phyloP scores from a whole-genome alignment of 768 basidiomycete genomes.

The Termitomyces sp. region DNA sequence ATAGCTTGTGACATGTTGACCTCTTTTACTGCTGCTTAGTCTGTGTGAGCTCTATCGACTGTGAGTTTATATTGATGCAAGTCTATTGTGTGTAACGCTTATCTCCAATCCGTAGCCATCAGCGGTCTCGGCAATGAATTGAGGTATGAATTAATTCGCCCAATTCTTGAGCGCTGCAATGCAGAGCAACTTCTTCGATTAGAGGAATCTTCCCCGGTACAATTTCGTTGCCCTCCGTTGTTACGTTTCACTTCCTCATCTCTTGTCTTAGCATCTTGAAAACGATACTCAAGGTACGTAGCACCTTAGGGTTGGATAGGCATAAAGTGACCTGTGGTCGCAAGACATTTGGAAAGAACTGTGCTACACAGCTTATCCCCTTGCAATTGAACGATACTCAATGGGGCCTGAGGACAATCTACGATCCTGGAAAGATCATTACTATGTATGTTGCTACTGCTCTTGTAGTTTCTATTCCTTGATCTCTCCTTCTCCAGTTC shows the following conservation, averaged over 20 bases:
- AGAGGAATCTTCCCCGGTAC: slow-evolving; percentile 66
- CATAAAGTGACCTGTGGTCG: background rate
- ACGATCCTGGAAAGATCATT: slow-evolving; percentile 64
- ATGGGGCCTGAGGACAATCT: slow-evolving; percentile 36
- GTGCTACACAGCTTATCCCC: slow-evolving; percentile 56
- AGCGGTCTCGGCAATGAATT: slow-evolving; percentile 56
- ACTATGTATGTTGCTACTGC: slow-evolving; percentile 43
- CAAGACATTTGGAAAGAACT: slow-evolving; percentile 64
- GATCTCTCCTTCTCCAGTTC: slow-evolving; percentile 27
- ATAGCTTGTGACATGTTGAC: slow-evolving; percentile 6
- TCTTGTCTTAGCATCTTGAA: slow-evolving; percentile 39
- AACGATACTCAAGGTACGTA: slow-evolving; percentile 49
- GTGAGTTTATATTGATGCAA: slow-evolving; percentile 29
- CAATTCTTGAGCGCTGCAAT: slow-evolving; percentile 68
- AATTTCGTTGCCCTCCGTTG: slow-evolving; percentile 15
- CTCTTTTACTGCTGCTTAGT: slow-evolving; percentile 29
- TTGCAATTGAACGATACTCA: slow-evolving; percentile 43
- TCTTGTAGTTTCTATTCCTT: slow-evolving; percentile 7
- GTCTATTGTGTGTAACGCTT: background rate
- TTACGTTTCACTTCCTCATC: background rate
- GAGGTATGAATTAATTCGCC: slow-evolving; percentile 60
- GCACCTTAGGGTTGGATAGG: background rate
- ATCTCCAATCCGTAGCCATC: slow-evolving; percentile 40
- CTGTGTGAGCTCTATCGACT: slow-evolving; percentile 52
- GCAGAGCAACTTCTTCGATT: slow-evolving; percentile 64